phyloP scores from a whole-genome alignment of 2,329 filamentous ascomycete genomes.

The Arthrobotrys musiformis region DNA sequence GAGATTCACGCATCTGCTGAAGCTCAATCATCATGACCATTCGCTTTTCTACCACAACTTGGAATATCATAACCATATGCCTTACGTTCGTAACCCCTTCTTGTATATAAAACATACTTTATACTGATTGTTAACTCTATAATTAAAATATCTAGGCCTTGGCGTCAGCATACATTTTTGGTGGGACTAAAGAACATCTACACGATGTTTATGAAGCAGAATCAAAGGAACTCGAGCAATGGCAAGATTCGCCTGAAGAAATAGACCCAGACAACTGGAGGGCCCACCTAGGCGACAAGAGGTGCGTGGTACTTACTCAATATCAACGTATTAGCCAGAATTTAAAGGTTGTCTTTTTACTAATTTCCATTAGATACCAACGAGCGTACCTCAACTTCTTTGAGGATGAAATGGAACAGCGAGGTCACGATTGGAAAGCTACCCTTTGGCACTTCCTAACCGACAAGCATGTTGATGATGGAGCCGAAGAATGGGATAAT shows the following conservation, averaged over 20 bases:
- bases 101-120: not conserved
- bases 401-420: slow-evolving; percentile 83
- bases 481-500: not conserved
- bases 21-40: slow-evolving; percentile 45
- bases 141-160: slow-evolving; percentile 68
- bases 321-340: not conserved
- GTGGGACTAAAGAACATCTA: slow-evolving; percentile 77
- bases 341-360: not conserved
- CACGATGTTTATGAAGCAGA: slow-evolving; percentile 84
- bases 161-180: slow-evolving; percentile 84
- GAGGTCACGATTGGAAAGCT: slow-evolving; percentile 84
- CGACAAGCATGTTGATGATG: slow-evolving; percentile 72
- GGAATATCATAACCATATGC: slow-evolving; percentile 49
- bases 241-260: slow-evolving; percentile 85
- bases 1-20: slow-evolving; percentile 40
- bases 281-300: slow-evolving; percentile 79
- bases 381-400: slow-evolving; percentile 94
- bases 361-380: slow-evolving; percentile 70
- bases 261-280: slow-evolving; percentile 86
- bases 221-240: slow-evolving; percentile 75
- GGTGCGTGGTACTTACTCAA: slow-evolving; percentile 63
- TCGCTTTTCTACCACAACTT: slow-evolving; percentile 43
- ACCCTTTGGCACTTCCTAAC: slow-evolving; percentile 82
- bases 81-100: slow-evolving; percentile 19
- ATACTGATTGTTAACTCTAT: not conserved